phyloP scores from a whole-genome alignment of 2,329 filamentous ascomycete genomes.

The Thielaviopsis populi region DNA sequence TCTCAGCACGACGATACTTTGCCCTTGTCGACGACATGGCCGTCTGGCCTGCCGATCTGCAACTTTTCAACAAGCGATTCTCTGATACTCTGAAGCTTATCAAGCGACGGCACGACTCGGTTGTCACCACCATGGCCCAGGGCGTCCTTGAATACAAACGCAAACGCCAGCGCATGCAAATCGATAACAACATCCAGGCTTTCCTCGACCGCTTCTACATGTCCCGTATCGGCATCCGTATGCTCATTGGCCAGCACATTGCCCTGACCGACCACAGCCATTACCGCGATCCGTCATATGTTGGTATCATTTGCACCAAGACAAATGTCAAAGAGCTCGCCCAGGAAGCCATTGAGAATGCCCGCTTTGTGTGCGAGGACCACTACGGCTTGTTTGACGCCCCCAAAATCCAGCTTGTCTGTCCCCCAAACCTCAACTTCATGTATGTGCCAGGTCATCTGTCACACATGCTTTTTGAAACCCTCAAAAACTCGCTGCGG shows the following conservation, averaged over 20 bases:
- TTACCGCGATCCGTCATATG: conserved; percentile 79
- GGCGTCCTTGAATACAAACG: conserved; percentile 98
- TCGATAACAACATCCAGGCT: conserved; percentile 90
- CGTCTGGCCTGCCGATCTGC: conserved; percentile 87
- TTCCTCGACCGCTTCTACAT: conserved; percentile 99
- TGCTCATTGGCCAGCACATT: conserved; percentile 98
- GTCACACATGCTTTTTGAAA: conserved; percentile 99
- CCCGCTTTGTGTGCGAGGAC: conserved; percentile 96
- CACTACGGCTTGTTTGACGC: conserved; percentile 96
- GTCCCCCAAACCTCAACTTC: conserved; percentile 85
- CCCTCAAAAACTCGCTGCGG: conserved; percentile 92
- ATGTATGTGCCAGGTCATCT: conserved; percentile 99
- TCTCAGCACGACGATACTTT: conserved; percentile 62
- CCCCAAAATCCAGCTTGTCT: conserved; percentile 90
- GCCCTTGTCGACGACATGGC: conserved; percentile 83
- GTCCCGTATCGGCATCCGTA: conserved; percentile 96
- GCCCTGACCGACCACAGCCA: conserved; percentile 88
- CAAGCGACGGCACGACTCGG: conserved; percentile 88
- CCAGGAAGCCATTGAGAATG: conserved; percentile 95
- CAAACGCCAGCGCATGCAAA: conserved; percentile 90
- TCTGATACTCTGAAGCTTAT: conserved; percentile 80
- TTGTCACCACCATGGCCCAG: conserved; percentile 95
- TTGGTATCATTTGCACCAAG: conserved; percentile 97
- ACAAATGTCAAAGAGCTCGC: conserved; percentile 92
- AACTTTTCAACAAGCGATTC: conserved; percentile 87